Percentiles rank a stretch among this genome's conserved stretches.
These are phyloP conservation scores for Rhizophora mangle DNA, from an alignment of 345 rosid genomes.

Conservation along the genomic window DNA sequence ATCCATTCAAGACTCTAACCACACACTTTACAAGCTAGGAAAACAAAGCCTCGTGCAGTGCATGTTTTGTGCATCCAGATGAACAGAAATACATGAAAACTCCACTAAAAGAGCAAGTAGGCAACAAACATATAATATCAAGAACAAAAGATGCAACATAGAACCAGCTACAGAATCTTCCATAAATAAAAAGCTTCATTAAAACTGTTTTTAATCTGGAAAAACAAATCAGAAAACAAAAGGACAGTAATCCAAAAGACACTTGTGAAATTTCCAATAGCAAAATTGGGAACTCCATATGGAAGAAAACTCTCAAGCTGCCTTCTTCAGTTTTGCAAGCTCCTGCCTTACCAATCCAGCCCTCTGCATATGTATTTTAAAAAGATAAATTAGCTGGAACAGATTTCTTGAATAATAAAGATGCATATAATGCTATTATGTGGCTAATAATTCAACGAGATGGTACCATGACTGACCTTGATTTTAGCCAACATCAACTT, in stretches of 20 bases:
- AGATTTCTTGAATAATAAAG: not conserved
- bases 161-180: no score
- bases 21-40: no score
- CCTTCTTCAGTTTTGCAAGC: slow-evolving; percentile 57
- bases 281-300: not conserved
- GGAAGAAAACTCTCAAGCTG: slow-evolving; percentile 21
- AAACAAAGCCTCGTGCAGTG: no score
- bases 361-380: slow-evolving; percentile 38
- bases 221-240: not conserved
- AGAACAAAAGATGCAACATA: no score
- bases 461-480: slow-evolving; percentile 43
- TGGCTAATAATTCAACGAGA: not conserved
- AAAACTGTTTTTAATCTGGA: not conserved
- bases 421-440: not conserved
- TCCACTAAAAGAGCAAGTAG: no score
- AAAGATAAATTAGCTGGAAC: not conserved
- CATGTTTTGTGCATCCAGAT: no score
- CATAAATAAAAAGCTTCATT: not conserved
- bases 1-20: no score
- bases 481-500: slow-evolving; percentile 87
- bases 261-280: not conserved
- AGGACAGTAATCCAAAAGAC: not conserved
- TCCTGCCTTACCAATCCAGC: slow-evolving; percentile 65
- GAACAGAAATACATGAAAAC: no score
- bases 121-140: no score